A percentile compares a stretch with the other conserved stretches of the same genome.
phyloP scores from a whole-genome alignment of 345 rosid species.

The Abelmoschus esculentus region DNA sequence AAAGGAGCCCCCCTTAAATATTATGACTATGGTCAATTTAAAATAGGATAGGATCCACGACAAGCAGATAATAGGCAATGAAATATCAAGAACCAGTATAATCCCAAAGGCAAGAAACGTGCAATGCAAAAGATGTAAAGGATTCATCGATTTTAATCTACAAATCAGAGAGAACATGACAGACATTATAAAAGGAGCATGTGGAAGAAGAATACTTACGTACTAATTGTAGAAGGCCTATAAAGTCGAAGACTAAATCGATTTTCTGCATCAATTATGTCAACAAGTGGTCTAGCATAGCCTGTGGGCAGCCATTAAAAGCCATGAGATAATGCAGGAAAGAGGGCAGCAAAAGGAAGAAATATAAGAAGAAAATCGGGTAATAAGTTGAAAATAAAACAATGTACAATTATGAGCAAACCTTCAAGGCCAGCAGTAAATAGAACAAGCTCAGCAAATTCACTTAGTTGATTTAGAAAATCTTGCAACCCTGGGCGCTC shows the following conservation, averaged over 20 bases:
- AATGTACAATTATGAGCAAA: conserved; percentile 24
- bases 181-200: not conserved
- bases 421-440: conserved; percentile 99
- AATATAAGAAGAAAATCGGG: not conserved
- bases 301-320: conserved; percentile 35
- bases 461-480: conserved; percentile 58
- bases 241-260: conserved; percentile 68
- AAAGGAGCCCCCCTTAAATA: not conserved
- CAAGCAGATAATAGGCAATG: not conserved
- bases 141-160: not conserved
- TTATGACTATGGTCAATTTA: not conserved
- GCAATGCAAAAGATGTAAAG: not conserved
- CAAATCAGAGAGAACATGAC: not conserved
- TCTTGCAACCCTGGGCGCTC: conserved; percentile 88
- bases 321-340: not conserved
- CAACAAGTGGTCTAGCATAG: conserved; percentile 94
- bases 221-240: conserved; percentile 91
- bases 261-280: conserved; percentile 65
- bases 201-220: conserved; percentile 43
- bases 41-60: not conserved
- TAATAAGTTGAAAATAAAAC: not conserved
- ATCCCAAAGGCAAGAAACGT: too few relatives aligned
- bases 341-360: not conserved
- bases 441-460: conserved; percentile 77
- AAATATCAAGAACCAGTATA: too few relatives aligned